phyloP scores from a whole-genome alignment of 148 eudicot species.

The Hydrangea macrophylla region DNA sequence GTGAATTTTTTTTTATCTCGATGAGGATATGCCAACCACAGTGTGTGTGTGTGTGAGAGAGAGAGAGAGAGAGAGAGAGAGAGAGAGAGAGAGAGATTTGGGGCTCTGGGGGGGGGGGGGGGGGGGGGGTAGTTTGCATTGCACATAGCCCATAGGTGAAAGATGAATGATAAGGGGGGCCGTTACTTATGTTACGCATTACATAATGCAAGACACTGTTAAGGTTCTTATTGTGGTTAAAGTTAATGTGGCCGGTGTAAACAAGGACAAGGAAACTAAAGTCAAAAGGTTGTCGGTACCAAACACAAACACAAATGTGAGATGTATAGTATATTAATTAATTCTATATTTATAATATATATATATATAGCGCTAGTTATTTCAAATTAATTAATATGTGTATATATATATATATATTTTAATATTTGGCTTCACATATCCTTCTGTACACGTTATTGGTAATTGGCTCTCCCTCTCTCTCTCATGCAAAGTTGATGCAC shows the following conservation, averaged over 20 bases:
- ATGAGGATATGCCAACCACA: neutral
- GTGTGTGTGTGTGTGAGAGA: neutral
- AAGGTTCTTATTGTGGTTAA: neutral
- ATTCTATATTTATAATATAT: neutral
- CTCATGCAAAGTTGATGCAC: slow-evolving; percentile 10
- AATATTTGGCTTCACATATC: slow-evolving; percentile 1
- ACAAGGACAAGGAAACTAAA: slow-evolving; percentile 9
- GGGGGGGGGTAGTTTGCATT: neutral
- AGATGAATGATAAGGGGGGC: neutral
- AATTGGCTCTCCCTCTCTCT: neutral
- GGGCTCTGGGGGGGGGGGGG: too few relatives aligned
- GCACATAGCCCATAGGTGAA: neutral
- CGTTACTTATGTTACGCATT: neutral
- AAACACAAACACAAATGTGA: neutral
- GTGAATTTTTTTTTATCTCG: neutral
- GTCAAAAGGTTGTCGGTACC: slow-evolving; percentile 21
- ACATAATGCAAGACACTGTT: neutral
- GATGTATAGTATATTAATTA: neutral
- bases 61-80: neutral
- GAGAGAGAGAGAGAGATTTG: slow-evolving; percentile 4
- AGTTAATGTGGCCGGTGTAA: neutral
- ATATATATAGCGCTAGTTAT: too few relatives aligned
- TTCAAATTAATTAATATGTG: too few relatives aligned
- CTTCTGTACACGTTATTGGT: neutral
- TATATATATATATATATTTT: too few relatives aligned